Conservation (phyloP, 257 asterid species). For the Salvia rosmarinus region DNA sequence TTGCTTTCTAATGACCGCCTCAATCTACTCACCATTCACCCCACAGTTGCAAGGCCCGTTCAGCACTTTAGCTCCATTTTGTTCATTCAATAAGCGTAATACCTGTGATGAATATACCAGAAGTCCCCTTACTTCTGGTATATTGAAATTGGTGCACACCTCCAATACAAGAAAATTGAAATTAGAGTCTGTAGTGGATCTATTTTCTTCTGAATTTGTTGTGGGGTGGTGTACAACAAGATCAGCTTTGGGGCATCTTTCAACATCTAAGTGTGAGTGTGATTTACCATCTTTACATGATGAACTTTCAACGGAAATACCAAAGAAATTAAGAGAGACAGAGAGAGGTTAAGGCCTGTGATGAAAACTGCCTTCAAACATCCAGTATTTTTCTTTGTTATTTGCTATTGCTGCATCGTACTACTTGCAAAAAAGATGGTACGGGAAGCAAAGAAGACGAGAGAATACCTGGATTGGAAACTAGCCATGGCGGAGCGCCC, state of each 20-base stretch:
- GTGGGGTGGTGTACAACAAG: constrained; percentile 38
- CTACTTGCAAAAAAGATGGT: not conserved
- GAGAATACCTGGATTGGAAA: constrained; percentile 49
- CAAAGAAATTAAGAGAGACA: not conserved
- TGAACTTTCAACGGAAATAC: constrained; percentile 30
- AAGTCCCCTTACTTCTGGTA: constrained; percentile 31
- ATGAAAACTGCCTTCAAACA: not conserved
- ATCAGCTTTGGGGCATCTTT: constrained; percentile 42
- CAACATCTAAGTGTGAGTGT: constrained; percentile 37
- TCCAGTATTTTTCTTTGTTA: not conserved
- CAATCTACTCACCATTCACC: constrained; percentile 76
- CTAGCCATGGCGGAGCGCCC: constrained; percentile 50
- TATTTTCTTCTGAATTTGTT: constrained; percentile 38
- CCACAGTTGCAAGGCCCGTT: constrained; percentile 64
- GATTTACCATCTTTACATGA: constrained; percentile 39
- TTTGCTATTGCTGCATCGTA: not conserved
- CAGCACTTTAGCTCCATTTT: constrained; percentile 66
- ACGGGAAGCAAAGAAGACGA: not conserved
- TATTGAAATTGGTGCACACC: constrained; percentile 47
- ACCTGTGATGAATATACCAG: constrained; percentile 50
- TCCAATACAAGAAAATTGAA: constrained; percentile 76
- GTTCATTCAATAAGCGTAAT: constrained; percentile 81
- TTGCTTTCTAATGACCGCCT: constrained; percentile 12
- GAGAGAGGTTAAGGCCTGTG: too few relatives aligned
- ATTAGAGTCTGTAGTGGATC: constrained; percentile 35